A percentile compares a stretch with the other conserved stretches of the same genome.
phyloP scores from a whole-genome alignment of 2,329 filamentous ascomycete genomes.

The Alternaria longipes region DNA sequence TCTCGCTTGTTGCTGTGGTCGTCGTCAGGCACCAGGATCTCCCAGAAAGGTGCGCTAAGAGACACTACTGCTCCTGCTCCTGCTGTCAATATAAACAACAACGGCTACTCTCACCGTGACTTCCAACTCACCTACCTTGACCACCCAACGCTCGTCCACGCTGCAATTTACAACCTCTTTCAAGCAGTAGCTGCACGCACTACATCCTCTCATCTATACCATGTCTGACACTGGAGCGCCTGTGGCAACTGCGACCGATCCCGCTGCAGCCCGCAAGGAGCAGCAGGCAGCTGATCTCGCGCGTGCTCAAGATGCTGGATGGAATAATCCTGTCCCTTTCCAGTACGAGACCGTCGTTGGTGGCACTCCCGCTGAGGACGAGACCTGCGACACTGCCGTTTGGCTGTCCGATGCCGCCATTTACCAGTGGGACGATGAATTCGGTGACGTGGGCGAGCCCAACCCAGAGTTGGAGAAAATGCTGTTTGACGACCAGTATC shows the following conservation, averaged over 20 bases:
- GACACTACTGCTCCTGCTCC: conserved; percentile 19
- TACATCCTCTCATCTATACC: conserved; percentile 5
- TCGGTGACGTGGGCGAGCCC: conserved; percentile 82
- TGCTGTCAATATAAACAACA: conserved; percentile 17
- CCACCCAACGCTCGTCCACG: background rate
- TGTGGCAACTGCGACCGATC: conserved; percentile 17
- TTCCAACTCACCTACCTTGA: background rate
- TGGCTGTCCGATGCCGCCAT: conserved; percentile 68
- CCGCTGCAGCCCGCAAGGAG: conserved; percentile 33
- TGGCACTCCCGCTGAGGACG: conserved; percentile 31
- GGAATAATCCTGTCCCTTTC: conserved; percentile 59
- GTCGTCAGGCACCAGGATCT: conserved; percentile 7
- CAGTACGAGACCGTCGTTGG: conserved; percentile 57
- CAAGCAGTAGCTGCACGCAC: background rate
- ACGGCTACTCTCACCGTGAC: background rate
- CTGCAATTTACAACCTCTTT: background rate
- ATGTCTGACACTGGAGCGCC: conserved; percentile 35
- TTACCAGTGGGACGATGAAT: conserved; percentile 88
- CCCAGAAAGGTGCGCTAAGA: conserved; percentile 9
- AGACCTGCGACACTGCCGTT: conserved; percentile 30
- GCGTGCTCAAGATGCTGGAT: conserved; percentile 52
- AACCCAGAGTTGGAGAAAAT: conserved; percentile 75
- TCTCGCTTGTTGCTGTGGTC: conserved; percentile 2
- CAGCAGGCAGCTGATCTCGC: conserved; percentile 38
- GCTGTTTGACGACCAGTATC: conserved; percentile 71